Conservation (phyloP, 1,284 basidiomycete species). For the Lentinula novae-zelandiae region DNA sequence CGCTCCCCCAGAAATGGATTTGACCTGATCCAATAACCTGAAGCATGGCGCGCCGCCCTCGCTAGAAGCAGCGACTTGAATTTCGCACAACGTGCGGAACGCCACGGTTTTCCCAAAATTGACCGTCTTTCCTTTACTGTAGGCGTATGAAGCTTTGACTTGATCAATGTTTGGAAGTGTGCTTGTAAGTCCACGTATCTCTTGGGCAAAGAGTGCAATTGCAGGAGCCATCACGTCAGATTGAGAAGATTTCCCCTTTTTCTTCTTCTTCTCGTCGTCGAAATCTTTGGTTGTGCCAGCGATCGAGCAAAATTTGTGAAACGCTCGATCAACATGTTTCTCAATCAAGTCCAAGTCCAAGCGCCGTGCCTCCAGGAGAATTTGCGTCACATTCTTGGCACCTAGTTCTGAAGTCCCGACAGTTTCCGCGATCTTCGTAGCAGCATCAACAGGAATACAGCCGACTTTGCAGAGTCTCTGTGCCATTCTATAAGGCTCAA, state of each 20-base stretch:
- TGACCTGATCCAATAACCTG: constrained; percentile 3
- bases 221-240: constrained; percentile 21
- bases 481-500: constrained; percentile 20
- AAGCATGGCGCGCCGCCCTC: constrained; percentile 27
- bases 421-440: background rate
- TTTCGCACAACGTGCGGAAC: constrained; percentile 39
- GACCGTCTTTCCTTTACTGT: constrained; percentile 14
- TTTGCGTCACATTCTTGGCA: constrained; percentile 16
- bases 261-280: constrained; percentile 16
- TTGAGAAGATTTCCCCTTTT: constrained; percentile 16
- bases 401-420: background rate
- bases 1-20: constrained; percentile 1
- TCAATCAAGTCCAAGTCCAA: constrained; percentile 33
- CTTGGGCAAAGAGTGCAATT: constrained; percentile 23
- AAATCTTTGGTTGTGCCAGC: background rate
- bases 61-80: constrained; percentile 39
- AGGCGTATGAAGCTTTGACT: constrained; percentile 51
- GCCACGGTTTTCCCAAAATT: constrained; percentile 44
- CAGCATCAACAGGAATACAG: background rate
- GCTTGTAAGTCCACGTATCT: constrained; percentile 1
- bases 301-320: constrained; percentile 11
- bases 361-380: constrained; percentile 10
- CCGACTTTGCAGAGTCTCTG: background rate
- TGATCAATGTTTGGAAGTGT: constrained; percentile 26
- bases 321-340: constrained; percentile 30